Base-by-base conservation (phyloP, 176 grass and related monocot genomes). In the Oryza meridionalis region DNA sequence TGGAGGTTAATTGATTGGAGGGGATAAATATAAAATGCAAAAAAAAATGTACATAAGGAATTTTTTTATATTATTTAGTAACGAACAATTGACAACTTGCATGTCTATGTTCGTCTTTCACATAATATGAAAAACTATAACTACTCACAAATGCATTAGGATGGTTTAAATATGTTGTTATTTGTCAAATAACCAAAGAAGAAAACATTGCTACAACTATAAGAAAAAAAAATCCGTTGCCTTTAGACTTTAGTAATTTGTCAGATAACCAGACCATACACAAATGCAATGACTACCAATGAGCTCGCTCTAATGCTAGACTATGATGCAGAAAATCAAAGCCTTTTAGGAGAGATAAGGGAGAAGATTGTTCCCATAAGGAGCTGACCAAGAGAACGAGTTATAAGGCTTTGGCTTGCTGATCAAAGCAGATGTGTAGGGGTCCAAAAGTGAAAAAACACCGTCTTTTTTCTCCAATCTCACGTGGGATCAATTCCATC, bases 281-380 rank as follows among this genome's bases (percentile, higher is more conserved):
- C 17, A 17, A 21, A 58, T 58, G 17, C 4, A 19, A 19, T 53
- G 50, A 5, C 50, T 7, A 17, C 50, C 16, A 53, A 49, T 49
- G 13, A 51, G 53, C 5, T 58, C 0, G 19, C 19, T 58, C 53
- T 58, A 58, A n/a, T n/a, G n/a, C 19, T 21, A 21, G 31, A 42
- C 2, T 14, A 3, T 22, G 35, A 14, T 69, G 44, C 63, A 82
- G 85, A 82, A 10, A 26, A 77, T 87, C 65, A 1, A n/a, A 10
- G 40, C 11, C 37, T 22, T 22, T 58, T 58, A 81, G 81, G 49
- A 62, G 49, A 37, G 25, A 50, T 21, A 77, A 76, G 78, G 21
- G 38, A 82, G 65, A 82, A 69, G 85, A 33, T 75, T 67, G 78
- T 77, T 82, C 65, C 19, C 49, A 47, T 21, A 70, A 77, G 49